Evolutionary conservation across 352 stramenopile genomes (phyloP).

Genomic region (Phytophthora niederhauseri): DNA sequence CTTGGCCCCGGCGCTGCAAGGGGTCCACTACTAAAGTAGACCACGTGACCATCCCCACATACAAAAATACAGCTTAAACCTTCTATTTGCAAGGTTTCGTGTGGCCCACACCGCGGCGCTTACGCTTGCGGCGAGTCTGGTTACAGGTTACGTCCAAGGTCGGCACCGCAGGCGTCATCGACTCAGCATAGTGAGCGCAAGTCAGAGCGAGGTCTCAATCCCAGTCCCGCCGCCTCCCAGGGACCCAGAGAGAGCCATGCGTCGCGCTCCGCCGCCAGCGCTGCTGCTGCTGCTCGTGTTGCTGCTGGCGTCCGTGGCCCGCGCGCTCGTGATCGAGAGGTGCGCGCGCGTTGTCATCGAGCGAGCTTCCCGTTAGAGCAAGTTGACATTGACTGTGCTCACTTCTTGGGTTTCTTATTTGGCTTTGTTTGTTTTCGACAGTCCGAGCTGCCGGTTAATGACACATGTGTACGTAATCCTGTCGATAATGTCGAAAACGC

Average conservation of each 20-base stretch:
- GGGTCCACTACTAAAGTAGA: conserved; percentile 9
- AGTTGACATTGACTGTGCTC: conserved; percentile 14
- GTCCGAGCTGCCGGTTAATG: conserved; percentile 57
- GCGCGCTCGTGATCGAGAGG: conserved; percentile 59
- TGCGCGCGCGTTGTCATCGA: conserved; percentile 12
- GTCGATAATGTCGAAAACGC: background rate
- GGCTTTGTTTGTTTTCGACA: conserved; percentile 26
- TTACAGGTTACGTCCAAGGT: conserved; percentile 16
- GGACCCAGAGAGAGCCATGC: conserved; percentile 21
- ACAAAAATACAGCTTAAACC: background rate
- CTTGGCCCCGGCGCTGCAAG: conserved; percentile 14
- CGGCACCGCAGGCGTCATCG: conserved; percentile 24
- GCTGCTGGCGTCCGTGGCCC: conserved; percentile 20
- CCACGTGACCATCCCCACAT: background rate
- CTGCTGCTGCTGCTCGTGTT: conserved; percentile 24
- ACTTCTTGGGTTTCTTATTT: conserved; percentile 7
- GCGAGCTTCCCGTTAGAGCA: background rate
- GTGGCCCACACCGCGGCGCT: conserved; percentile 18
- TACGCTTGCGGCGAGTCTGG: conserved; percentile 23
- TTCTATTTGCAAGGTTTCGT: conserved; percentile 13
- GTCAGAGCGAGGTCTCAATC: conserved; percentile 9
- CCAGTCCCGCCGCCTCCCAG: conserved; percentile 14
- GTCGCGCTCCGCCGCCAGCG: conserved; percentile 6
- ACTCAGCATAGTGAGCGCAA: conserved; percentile 26
- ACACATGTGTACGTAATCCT: conserved; percentile 68